phyloP scores from a whole-genome alignment of 495 filamentous ascomycete genomes.

The Talaromyces wortmannii region DNA sequence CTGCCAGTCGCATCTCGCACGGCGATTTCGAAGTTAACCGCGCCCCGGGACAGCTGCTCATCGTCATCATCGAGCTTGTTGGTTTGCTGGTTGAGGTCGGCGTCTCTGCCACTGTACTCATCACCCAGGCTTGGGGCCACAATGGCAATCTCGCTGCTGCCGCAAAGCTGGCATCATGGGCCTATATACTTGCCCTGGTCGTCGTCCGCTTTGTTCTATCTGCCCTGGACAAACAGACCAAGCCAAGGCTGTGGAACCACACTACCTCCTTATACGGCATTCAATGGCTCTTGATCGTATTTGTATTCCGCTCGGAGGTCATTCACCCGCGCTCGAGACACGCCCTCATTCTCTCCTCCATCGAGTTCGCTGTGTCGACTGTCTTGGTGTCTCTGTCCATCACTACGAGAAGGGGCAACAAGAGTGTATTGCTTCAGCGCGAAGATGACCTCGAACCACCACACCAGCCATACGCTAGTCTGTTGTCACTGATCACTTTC shows the following conservation, averaged over 20 bases:
- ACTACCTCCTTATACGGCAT: conserved; percentile 78
- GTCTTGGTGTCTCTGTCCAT: conserved; percentile 68
- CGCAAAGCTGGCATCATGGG: conserved; percentile 64
- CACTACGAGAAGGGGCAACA: conserved; percentile 86
- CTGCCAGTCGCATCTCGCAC: conserved; percentile 52
- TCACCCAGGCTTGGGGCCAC: conserved; percentile 46
- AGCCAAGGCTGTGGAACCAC: conserved; percentile 85
- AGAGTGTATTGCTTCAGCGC: conserved; percentile 76
- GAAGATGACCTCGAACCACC: conserved; percentile 83
- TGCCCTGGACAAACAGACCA: conserved; percentile 50
- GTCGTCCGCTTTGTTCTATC: conserved; percentile 67
- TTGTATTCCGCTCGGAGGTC: conserved; percentile 77
- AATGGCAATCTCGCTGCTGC: conserved; percentile 54
- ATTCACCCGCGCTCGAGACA: conserved; percentile 61
- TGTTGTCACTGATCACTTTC: conserved; percentile 84
- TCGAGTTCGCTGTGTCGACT: conserved; percentile 67
- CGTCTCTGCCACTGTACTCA: conserved; percentile 55
- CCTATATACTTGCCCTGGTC: conserved; percentile 72
- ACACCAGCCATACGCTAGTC: conserved; percentile 74
- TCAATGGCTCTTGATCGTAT: conserved; percentile 70
- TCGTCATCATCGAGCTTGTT: conserved; percentile 66
- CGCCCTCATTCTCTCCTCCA: conserved; percentile 53
- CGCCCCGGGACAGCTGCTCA: conserved; percentile 62
- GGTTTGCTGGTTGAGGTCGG: conserved; percentile 66
- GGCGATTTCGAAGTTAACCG: conserved; percentile 69